Base-by-base conservation (phyloP, 192 early-diverging fungal genomes). In the Glomus cerebriforme region DNA sequence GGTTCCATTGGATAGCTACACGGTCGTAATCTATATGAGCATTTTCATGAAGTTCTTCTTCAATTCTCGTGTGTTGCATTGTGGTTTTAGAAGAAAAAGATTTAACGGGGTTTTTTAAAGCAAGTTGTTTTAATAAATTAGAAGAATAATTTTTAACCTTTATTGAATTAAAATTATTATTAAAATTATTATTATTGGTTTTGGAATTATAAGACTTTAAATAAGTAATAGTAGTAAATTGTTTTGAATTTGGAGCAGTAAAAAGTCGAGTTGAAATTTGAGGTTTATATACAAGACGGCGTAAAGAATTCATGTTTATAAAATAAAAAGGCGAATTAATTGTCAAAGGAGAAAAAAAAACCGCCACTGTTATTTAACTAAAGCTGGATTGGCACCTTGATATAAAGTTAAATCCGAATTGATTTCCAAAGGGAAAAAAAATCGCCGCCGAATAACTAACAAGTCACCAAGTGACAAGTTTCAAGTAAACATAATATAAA, bases 1-100 rank as follows among this genome's bases (percentile, higher is more conserved):
- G 86, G 81, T 98, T 96, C 79, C 94, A 92, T 81, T 92, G 90
- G 83, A 97, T 92, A 79, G 93, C 86, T 86, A 90, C 89, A 83
- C 91, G 93, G 84, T 88, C 88, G 81, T 89, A 94, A 85, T 95
- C 94, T 75, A 95, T 91, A 86, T 83, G 82, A 12, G 80, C 82
- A 70, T 85, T 82, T 31, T 83, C 82, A 59, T 85, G 82, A 31
- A 82, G 59, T 31, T 71, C 79, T 68, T 85, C 82, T 76, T 76
- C 74, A 3, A 76, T 15, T 43, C 60, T 58, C n/a, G 74, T 76
- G 12, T 76, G 74, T 22, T 2, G 10, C 12, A 64, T 29, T 64
- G 24, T 29, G 29, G 8, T 27, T 26, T 7, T 26, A 0, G 62
- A 27, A 64, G 62, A 27, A 15, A 64, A 64, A 64, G 12, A 12